A percentile compares a stretch with the other conserved stretches of the same genome.
These are phyloP conservation scores for Phytophthora uliginosa DNA, from an alignment of 352 stramenopile species.

Conservation along the genomic window DNA sequence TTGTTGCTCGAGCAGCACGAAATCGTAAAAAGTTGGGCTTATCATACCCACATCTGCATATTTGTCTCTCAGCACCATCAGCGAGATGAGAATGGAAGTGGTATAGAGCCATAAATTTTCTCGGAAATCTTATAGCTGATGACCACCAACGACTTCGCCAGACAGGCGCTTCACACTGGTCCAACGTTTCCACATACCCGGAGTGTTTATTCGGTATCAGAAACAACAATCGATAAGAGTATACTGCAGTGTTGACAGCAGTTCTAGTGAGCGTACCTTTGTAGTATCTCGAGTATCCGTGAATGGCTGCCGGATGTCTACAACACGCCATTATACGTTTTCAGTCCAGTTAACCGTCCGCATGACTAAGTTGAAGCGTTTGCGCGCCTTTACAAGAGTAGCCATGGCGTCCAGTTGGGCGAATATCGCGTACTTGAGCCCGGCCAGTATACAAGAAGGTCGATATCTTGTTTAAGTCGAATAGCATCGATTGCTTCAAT, in stretches of 20 bases:
- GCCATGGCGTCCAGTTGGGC: not conserved
- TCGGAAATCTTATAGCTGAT: conserved; percentile 2
- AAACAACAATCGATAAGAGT: no score
- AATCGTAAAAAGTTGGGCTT: no score
- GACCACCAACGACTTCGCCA: not conserved
- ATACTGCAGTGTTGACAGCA: no score
- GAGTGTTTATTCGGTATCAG: not conserved
- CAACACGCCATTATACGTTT: not conserved
- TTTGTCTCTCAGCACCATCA: not conserved
- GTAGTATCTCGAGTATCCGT: not conserved
- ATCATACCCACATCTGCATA: no score
- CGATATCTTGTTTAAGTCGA: not conserved
- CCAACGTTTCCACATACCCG: not conserved
- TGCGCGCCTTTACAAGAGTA: not conserved
- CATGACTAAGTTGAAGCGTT: not conserved
- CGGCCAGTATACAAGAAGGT: not conserved
- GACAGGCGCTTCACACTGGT: not conserved
- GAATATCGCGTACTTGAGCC: not conserved
- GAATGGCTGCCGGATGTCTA: not conserved
- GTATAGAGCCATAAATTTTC: conserved; percentile 11
- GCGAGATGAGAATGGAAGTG: not conserved
- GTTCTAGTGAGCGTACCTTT: not conserved
- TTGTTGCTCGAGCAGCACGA: no score
- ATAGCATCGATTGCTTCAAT: not conserved
- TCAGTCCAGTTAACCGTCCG: not conserved